phyloP scores from a whole-genome alignment of 2,329 filamentous ascomycete genomes.

The Aureobasidium subglaciale region DNA sequence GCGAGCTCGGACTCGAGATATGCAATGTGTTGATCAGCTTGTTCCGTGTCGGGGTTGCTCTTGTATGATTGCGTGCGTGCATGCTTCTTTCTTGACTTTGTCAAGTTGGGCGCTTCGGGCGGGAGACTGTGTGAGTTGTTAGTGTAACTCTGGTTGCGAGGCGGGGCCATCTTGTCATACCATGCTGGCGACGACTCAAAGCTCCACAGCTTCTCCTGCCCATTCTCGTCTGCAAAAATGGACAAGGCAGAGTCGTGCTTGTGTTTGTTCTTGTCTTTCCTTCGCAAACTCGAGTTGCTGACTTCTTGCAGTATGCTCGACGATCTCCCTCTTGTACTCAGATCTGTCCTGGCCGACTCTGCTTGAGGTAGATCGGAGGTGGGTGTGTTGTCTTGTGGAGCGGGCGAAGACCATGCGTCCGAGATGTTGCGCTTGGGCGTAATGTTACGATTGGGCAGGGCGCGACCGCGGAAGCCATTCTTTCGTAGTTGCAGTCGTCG shows the following conservation, averaged over 20 bases:
- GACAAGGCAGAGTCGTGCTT: slow-evolving; percentile 15
- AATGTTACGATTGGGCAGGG: slow-evolving; percentile 26
- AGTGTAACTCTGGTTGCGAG: slow-evolving; percentile 14
- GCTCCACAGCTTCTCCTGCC: slow-evolving; percentile 9
- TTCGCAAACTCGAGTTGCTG: slow-evolving; percentile 17
- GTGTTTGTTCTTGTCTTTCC: slow-evolving; percentile 19
- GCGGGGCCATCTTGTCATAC: slow-evolving; percentile 15
- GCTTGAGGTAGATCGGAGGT: slow-evolving; percentile 16
- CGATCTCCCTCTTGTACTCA: not conserved
- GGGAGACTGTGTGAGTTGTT: slow-evolving; percentile 13
- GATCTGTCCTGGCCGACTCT: slow-evolving; percentile 14
- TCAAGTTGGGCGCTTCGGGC: slow-evolving; percentile 14
- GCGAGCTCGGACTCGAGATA: slow-evolving; percentile 42
- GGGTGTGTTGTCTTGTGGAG: slow-evolving; percentile 20
- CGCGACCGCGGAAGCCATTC: slow-evolving; percentile 28
- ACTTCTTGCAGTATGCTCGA: slow-evolving; percentile 19
- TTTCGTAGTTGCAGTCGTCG: slow-evolving; percentile 29
- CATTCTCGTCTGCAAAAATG: slow-evolving; percentile 28
- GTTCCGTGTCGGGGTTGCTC: slow-evolving; percentile 30
- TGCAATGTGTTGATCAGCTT: slow-evolving; percentile 41
- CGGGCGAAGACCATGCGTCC: slow-evolving; percentile 17
- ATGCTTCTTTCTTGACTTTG: slow-evolving; percentile 13
- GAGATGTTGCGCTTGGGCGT: slow-evolving; percentile 23
- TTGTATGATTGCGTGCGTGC: slow-evolving; percentile 7
- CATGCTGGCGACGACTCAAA: slow-evolving; percentile 16